Conservation (phyloP, 2,329 filamentous ascomycete genomes). For the Scedosporium boydii region DNA sequence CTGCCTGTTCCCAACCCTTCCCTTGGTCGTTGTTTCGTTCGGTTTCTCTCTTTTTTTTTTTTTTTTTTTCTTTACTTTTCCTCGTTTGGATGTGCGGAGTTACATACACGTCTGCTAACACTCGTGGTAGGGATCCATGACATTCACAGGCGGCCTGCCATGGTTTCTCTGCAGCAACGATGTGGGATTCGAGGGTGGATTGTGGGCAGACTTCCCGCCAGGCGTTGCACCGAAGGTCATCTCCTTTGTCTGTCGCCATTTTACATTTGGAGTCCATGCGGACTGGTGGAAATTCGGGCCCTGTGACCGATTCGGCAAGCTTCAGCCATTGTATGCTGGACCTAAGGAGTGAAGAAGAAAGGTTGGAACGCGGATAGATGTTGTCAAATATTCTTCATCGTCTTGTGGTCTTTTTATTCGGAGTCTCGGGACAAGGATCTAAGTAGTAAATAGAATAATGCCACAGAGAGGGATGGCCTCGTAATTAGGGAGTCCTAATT, state of each 20-base stretch:
- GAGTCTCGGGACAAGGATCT: too few species aligned
- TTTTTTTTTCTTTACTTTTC: too few species aligned
- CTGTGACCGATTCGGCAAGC: conserved; percentile 13
- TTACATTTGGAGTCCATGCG: conserved; percentile 13
- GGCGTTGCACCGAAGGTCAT: conserved; percentile 11
- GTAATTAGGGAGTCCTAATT: too few species aligned
- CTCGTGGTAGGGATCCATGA: background rate
- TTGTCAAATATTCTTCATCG: too few species aligned
- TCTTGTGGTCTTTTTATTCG: too few species aligned
- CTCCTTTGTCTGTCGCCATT: conserved; percentile 11
- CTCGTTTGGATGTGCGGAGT: too few species aligned
- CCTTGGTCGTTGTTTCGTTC: background rate
- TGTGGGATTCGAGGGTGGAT: background rate
- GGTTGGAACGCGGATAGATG: too few species aligned
- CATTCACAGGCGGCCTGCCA: background rate
- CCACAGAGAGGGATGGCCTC: too few species aligned
- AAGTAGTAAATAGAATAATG: too few species aligned
- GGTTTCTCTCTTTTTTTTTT: too few species aligned
- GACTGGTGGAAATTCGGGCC: conserved; percentile 18
- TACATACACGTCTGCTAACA: background rate
- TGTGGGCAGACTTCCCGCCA: background rate
- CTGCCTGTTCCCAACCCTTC: background rate
- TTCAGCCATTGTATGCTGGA: conserved; percentile 17
- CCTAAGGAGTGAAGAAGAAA: conserved; percentile 3
- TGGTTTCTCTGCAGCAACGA: background rate